Evolutionary conservation across 257 asterid genomes (phyloP), one percentile per base, ranked within the genome.

Genomic region (Parsonsia alboflavescens): DNA sequence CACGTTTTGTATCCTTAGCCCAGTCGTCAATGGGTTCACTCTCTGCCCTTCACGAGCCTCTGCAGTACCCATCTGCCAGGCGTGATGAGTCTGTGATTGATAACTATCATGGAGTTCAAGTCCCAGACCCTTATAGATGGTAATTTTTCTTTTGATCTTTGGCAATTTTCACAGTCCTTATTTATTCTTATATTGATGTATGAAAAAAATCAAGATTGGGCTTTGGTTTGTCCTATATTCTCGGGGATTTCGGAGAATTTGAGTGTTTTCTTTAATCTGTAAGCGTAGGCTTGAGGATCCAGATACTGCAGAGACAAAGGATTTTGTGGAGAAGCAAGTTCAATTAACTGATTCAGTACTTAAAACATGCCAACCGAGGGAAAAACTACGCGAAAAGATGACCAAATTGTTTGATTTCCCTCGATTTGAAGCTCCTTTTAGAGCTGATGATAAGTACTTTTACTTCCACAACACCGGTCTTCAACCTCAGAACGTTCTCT

Each of bases 41-140:
- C 33, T 75, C 90, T 72, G 80, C 78, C 30, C 65, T 74, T 24
- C 79, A 80, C 54, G 79, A 56, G 78, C 78, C 78, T 39, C 78
- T 85, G 78, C 66, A 81, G 33, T 95, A 92, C 70, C 98, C 99
- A 0, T 39, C 52, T 13, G 88, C 91, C 72, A 91, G 94, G 41
- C 86, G 99, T 12, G 96, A 95, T 45, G 94, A 86, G 33, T 87
- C 88, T 16, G 93, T 89, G 53, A 82, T 86, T 26, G 99, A 95
- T 80, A 63, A 81, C 70, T 89, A 95, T 81, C 97, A 95, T 53
- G 97, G 96, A 26, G 88, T 88, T 21, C 7, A 21, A 71, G 87
- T 95, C 49, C 79, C 94, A 8, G 99, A 95, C 69, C 98, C 98
- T 59, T 95, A 95, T 76, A 83, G 99, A 89, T 95, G 99, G 99